A percentile compares a stretch with the other conserved stretches of the same genome.
These are phyloP conservation scores for Hypericum androsaemum DNA, from an alignment of 345 rosid genomes.

Conservation along the genomic window DNA sequence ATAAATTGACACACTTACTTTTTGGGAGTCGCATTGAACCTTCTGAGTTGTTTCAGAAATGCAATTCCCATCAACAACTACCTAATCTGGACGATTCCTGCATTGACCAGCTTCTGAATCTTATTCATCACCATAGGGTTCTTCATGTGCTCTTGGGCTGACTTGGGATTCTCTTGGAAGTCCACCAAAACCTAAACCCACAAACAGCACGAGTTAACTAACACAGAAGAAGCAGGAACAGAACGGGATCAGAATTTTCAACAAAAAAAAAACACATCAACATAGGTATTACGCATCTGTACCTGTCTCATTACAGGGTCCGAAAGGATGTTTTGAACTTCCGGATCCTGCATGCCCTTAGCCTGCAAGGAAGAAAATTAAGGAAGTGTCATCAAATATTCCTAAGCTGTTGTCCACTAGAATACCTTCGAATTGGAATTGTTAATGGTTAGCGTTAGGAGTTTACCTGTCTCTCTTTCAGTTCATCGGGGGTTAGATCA, in stretches of 20 bases:
- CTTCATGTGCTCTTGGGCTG: conserved; percentile 87
- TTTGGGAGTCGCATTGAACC: too few relatives aligned
- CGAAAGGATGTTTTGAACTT: conserved; percentile 87
- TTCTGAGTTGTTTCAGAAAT: not conserved
- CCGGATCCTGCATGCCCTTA: conserved; percentile 95
- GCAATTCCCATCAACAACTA: conserved; percentile 11
- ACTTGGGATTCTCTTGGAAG: conserved; percentile 87
- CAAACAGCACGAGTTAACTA: not conserved
- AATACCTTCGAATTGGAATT: not conserved
- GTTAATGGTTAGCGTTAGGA: not conserved
- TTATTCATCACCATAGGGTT: conserved; percentile 91
- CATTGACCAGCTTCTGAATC: conserved; percentile 80
- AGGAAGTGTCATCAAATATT: not conserved
- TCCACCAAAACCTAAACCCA: conserved; percentile 61
- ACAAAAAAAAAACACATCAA: too few relatives aligned
- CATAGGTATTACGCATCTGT: not conserved
- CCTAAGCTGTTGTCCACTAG: not conserved
- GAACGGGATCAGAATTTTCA: not conserved
- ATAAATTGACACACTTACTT: too few relatives aligned
- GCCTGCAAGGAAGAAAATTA: conserved; percentile 36
- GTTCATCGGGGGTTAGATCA: conserved; percentile 82
- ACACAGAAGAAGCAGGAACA: not conserved
- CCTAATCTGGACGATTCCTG: conserved; percentile 84
- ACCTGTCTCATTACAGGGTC: conserved; percentile 99
- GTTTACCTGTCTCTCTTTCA: conserved; percentile 92